Percentiles rank a stretch among this genome's conserved stretches.
These are phyloP conservation scores for Penicillium subrubescens DNA, from an alignment of 495 filamentous ascomycete species.

Conservation along the genomic window DNA sequence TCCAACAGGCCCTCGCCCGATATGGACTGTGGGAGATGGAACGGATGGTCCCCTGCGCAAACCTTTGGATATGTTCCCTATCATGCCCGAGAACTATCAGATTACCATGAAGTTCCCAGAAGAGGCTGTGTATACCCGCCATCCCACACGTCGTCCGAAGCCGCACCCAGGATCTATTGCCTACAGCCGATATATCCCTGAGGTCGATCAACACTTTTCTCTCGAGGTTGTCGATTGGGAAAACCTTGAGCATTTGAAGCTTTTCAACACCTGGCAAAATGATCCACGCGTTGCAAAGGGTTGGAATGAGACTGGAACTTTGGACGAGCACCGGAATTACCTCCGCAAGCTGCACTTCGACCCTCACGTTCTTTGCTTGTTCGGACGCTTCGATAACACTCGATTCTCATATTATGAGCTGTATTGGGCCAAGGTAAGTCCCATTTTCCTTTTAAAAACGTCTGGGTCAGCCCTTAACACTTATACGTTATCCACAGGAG, in stretches of 20 bases:
- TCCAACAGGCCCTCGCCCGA: conserved; percentile 62
- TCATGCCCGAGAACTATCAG: conserved; percentile 56
- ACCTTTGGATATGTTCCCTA: conserved; percentile 47
- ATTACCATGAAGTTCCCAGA: conserved; percentile 56
- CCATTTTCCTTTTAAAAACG: background rate
- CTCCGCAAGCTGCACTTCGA: conserved; percentile 60
- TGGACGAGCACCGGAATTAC: conserved; percentile 65
- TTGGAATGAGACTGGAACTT: conserved; percentile 67
- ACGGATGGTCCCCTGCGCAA: conserved; percentile 39
- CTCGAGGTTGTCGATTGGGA: conserved; percentile 62
- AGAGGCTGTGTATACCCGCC: conserved; percentile 50
- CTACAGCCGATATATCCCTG: conserved; percentile 70
- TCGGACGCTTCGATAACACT: conserved; percentile 62
- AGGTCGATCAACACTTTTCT: conserved; percentile 65
- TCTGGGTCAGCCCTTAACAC: background rate
- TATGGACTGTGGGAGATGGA: conserved; percentile 52
- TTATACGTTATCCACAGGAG: conserved; percentile 47
- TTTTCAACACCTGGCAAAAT: conserved; percentile 71
- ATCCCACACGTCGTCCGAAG: conserved; percentile 63
- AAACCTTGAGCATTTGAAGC: conserved; percentile 53
- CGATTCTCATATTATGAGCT: conserved; percentile 70
- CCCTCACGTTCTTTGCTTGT: conserved; percentile 61
- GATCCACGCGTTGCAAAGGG: conserved; percentile 69
- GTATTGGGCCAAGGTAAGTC: conserved; percentile 68
- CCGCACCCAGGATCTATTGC: conserved; percentile 60